These are phyloP conservation scores for Caloboletus inedulis DNA, from an alignment of 1,284 basidiomycete species.

Conservation along the genomic window DNA sequence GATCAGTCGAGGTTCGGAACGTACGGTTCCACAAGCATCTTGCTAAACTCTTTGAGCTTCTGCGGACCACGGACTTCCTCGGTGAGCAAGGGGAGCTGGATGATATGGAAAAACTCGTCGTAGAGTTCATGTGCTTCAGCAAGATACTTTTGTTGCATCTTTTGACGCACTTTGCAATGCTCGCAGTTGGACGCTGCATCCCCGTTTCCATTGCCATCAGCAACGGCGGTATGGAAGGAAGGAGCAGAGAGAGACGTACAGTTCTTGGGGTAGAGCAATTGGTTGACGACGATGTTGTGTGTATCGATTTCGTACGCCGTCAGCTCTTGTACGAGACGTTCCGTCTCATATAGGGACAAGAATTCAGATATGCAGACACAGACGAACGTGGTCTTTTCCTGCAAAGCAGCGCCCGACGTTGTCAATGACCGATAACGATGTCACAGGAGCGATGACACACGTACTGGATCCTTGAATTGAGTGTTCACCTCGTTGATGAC, in stretches of 20 bases:
- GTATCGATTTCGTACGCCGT: slow-evolving; percentile 98
- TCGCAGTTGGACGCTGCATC: slow-evolving; percentile 83
- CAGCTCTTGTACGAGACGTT: slow-evolving; percentile 94
- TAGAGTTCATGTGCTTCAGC: slow-evolving; percentile 93
- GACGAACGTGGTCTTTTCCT: slow-evolving; percentile 98
- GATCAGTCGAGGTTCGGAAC: slow-evolving; percentile 24
- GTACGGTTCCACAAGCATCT: slow-evolving; percentile 76
- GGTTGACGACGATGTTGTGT: slow-evolving; percentile 98
- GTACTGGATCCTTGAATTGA: slow-evolving; percentile 96
- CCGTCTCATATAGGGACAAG: slow-evolving; percentile 97
- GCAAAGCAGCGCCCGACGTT: neutral
- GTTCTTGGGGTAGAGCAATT: slow-evolving; percentile 91
- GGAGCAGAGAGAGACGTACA: slow-evolving; percentile 47
- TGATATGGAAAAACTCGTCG: slow-evolving; percentile 95
- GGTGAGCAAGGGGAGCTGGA: slow-evolving; percentile 89
- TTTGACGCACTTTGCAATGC: slow-evolving; percentile 90
- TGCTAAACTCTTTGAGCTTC: slow-evolving; percentile 87
- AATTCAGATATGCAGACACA: slow-evolving; percentile 99
- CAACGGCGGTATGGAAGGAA: neutral
- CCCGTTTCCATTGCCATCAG: neutral
- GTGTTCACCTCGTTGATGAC: slow-evolving; percentile 99
- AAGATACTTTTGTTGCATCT: slow-evolving; percentile 98
- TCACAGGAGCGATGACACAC: slow-evolving; percentile 26
- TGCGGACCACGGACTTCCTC: slow-evolving; percentile 96
- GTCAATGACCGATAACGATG: neutral